These are phyloP conservation scores for Laburnicola sp. DNA, from an alignment of 2,329 filamentous ascomycete species.

Conservation along the genomic window DNA sequence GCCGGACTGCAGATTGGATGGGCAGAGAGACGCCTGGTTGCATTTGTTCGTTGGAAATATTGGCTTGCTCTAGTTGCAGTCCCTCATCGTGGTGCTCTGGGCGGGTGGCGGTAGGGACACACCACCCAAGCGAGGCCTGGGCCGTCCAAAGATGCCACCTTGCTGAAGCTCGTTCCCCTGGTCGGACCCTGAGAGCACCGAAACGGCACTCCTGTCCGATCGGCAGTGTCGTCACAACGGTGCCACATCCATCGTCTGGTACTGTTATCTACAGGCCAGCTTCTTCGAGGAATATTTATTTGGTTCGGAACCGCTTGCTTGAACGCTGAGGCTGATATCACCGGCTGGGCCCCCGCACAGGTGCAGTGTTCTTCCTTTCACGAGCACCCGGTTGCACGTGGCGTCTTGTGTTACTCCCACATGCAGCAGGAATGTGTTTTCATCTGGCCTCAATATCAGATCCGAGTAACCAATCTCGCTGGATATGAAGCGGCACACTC, in stretches of 20 bases:
- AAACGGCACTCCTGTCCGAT: not conserved
- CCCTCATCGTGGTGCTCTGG: conserved; percentile 1
- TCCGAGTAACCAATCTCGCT: too few relatives aligned
- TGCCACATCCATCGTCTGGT: too few relatives aligned
- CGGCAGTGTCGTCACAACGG: not conserved
- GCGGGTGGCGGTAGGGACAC: not conserved
- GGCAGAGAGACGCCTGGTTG: not conserved
- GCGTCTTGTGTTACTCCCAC: not conserved
- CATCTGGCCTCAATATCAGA: too few relatives aligned
- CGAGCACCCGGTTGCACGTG: not conserved
- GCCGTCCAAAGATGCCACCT: conserved; percentile 18
- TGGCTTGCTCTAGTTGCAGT: not conserved
- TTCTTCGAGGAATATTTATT: too few relatives aligned
- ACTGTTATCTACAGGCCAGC: too few relatives aligned
- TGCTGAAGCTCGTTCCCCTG: conserved; percentile 14
- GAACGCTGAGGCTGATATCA: too few relatives aligned
- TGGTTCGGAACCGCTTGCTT: too few relatives aligned
- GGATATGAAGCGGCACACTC: too few relatives aligned
- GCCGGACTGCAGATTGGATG: not conserved
- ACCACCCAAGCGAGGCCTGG: conserved; percentile 3
- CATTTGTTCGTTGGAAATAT: not conserved
- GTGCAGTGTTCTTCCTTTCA: not conserved
- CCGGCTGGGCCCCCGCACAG: not conserved
- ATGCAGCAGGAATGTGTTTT: not conserved
- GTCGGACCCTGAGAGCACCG: conserved; percentile 1